A percentile compares a stretch with the other conserved stretches of the same genome.
These are phyloP conservation scores for Yamadazyma sp. DNA, from an alignment of 805 yeast genomes.

Conservation along the genomic window DNA sequence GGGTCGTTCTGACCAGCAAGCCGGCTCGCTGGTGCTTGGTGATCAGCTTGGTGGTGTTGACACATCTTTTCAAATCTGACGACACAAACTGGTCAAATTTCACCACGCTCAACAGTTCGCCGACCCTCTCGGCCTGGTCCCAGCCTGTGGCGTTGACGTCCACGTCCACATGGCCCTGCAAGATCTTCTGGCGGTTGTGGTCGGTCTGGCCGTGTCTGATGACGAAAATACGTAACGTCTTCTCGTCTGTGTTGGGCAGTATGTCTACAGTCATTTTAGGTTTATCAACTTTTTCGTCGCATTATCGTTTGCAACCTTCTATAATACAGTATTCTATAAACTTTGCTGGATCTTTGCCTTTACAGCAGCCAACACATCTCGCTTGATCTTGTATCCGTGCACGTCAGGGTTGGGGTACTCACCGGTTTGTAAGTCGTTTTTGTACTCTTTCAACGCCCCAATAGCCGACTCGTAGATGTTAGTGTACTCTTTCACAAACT, in stretches of 20 bases:
- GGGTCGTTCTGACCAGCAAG: slow-evolving; percentile 22
- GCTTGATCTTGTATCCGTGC: slow-evolving; percentile 71
- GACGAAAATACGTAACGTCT: slow-evolving; percentile 51
- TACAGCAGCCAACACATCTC: slow-evolving; percentile 48
- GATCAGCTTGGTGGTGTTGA: slow-evolving; percentile 54
- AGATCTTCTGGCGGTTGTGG: slow-evolving; percentile 62
- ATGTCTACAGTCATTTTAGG: slow-evolving; percentile 23
- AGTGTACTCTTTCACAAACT: slow-evolving; percentile 74
- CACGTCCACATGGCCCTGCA: slow-evolving; percentile 78
- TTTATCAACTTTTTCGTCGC: no score
- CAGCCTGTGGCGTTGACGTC: slow-evolving; percentile 61
- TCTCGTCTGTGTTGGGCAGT: slow-evolving; percentile 32
- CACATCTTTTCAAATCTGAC: slow-evolving; percentile 60
- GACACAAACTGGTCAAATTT: slow-evolving; percentile 48
- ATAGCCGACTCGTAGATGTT: slow-evolving; percentile 50
- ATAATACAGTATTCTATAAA: no score
- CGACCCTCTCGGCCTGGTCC: slow-evolving; percentile 59
- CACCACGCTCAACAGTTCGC: slow-evolving; percentile 39
- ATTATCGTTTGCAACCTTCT: no score
- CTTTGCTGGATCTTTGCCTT: no score
- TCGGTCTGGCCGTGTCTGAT: slow-evolving; percentile 87
- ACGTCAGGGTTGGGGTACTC: slow-evolving; percentile 59
- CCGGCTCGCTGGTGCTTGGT: slow-evolving; percentile 23
- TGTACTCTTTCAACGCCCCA: slow-evolving; percentile 53
- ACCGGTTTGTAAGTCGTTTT: slow-evolving; percentile 53